Evolutionary conservation across 2,329 filamentous ascomycete genomes (phyloP), one percentile per base, ranked within the genome.

Genomic region (Alternaria angustiovoidea): DNA sequence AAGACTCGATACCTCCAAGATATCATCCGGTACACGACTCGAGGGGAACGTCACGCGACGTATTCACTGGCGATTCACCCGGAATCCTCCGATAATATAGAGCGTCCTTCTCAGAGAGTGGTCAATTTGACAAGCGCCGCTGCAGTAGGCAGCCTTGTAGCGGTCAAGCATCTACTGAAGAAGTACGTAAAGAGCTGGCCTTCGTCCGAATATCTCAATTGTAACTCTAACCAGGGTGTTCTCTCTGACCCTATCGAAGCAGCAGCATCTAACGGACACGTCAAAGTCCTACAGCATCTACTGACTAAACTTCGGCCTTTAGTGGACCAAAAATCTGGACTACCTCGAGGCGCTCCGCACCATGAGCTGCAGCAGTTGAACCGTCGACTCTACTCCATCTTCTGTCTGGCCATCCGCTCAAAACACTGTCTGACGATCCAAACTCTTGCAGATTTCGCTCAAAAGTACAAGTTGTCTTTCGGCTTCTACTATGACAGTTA

Each of bases 31-130:
- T 36, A 14, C 32, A 16, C 6, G 32, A 36, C 32, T 36, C 32
- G 32, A 16, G 32, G 12, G 14, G 12, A 36, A 6, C 1, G 6
- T 0, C 12, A 5, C 14, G 32, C 32, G 32, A 36, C 32, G 11
- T 36, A 6, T 12, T 5, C 6, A 6, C 32, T 14, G 32, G 32
- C 14, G 14, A 14, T 36, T 14, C 12, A 36, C 12, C 32, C 32
- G 0, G 0, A 16, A 1, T 6, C 32, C 28, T 7, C 9, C 2
- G 12, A 36, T 36, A 0, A 16, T 7, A 14, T 36, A 7, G 0
- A 14, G 1, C 32, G 11, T 36, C 4, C 32, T 36, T 36, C 32
- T 3, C 12, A 36, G 14, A 5, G 14, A 6, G 14, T 16, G 12
- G 32, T 2, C 11, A 36, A 36, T 36, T 12, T 36, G 14, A 14